Percentiles rank a stretch among this genome's conserved stretches.
Evolutionary conservation across 2,329 filamentous ascomycete genomes (phyloP).

Genomic region (Zelopaecilomyces penicillatus): DNA sequence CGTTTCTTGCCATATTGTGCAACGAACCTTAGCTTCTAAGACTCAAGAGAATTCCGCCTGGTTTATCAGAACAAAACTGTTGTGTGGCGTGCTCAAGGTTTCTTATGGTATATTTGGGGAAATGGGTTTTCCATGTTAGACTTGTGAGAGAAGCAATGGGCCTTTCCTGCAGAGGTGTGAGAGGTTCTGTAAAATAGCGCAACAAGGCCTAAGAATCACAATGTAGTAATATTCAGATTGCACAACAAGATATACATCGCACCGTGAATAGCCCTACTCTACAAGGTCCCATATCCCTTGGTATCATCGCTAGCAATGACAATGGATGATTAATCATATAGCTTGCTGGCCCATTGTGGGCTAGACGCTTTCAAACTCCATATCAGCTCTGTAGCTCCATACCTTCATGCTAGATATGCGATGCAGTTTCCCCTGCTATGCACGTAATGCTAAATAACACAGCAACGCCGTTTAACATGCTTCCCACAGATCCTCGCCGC

Average conservation of each 20-base stretch:
- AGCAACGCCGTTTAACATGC: constrained; percentile 30
- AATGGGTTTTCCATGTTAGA: too few relatives aligned
- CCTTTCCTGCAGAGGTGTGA: too few relatives aligned
- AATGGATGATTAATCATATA: constrained; percentile 1
- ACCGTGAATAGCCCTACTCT: constrained; percentile 4
- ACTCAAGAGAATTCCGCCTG: too few relatives aligned
- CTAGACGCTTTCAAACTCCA: constrained; percentile 14
- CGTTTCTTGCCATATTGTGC: too few relatives aligned
- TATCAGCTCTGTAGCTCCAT: constrained; percentile 15
- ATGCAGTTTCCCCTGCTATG: constrained; percentile 20
- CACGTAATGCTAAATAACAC: constrained; percentile 19
- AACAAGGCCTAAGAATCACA: too few relatives aligned
- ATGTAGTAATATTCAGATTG: not conserved
- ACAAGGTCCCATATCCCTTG: constrained; percentile 9
- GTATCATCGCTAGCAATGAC: constrained; percentile 13
- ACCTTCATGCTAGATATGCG: constrained; percentile 15
- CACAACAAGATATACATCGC: not conserved
- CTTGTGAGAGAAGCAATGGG: too few relatives aligned
- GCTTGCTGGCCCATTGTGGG: constrained; percentile 9
- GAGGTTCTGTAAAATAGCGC: too few relatives aligned
- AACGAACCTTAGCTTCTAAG: too few relatives aligned
- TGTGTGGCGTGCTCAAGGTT: too few relatives aligned
- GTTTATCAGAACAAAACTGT: too few relatives aligned
- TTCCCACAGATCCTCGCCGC: constrained; percentile 19
- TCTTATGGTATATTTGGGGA: too few relatives aligned